Percentiles rank a stretch among this genome's conserved stretches.
These are phyloP conservation scores for Neofusicoccum kwambonambiense DNA, from an alignment of 2,329 filamentous ascomycete genomes.

Conservation along the genomic window DNA sequence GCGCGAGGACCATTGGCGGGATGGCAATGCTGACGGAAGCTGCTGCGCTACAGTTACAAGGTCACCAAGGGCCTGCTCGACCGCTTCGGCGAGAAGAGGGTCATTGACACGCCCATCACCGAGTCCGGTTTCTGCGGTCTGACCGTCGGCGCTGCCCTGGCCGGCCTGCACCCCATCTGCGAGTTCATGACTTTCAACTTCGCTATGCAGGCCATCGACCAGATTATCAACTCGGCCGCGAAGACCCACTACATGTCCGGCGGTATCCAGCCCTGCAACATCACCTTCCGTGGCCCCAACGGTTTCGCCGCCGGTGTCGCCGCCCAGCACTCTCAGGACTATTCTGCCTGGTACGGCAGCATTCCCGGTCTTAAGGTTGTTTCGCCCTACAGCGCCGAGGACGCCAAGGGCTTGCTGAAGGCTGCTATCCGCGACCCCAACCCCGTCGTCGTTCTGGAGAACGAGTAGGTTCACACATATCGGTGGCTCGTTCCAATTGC, in stretches of 20 bases:
- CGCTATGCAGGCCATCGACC: constrained; percentile 99
- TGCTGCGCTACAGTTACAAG: constrained; percentile 68
- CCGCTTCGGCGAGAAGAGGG: constrained; percentile 93
- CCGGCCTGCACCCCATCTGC: constrained; percentile 90
- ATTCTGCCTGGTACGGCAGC: constrained; percentile 97
- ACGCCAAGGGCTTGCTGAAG: constrained; percentile 97
- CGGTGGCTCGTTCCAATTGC: not conserved
- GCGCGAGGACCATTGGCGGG: not conserved
- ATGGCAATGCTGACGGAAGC: constrained; percentile 37
- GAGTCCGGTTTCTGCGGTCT: constrained; percentile 94
- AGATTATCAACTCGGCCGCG: constrained; percentile 97
- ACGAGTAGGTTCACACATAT: constrained; percentile 42
- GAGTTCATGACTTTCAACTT: constrained; percentile 99
- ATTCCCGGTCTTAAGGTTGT: constrained; percentile 98
- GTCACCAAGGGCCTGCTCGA: constrained; percentile 97
- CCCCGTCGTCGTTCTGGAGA: constrained; percentile 72
- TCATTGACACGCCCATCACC: constrained; percentile 98
- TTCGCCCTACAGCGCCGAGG: constrained; percentile 91
- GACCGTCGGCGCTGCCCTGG: constrained; percentile 90
- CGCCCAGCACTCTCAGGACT: constrained; percentile 98
- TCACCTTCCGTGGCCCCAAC: constrained; percentile 99
- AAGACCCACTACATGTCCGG: constrained; percentile 99
- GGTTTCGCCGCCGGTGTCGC: constrained; percentile 94
- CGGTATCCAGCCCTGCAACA: constrained; percentile 98
- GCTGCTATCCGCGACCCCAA: constrained; percentile 98